A percentile compares a stretch with the other conserved stretches of the same genome.
Conservation (phyloP, 2,329 filamentous ascomycete genomes). For the Colletotrichum sp. region DNA sequence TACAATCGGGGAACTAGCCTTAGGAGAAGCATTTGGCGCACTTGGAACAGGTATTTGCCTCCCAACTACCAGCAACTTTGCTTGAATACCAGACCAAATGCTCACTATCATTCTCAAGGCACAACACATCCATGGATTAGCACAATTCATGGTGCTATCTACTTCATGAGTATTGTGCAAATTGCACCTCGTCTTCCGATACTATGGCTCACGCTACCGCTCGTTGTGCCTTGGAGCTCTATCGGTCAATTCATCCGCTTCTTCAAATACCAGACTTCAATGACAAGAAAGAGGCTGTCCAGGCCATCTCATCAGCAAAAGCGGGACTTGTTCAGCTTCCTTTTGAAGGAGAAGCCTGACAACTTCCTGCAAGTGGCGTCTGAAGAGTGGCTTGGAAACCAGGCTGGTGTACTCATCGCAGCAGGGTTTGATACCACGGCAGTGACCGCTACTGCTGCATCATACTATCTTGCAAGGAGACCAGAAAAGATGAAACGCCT, state of each 20-base stretch:
- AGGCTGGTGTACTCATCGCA: neutral
- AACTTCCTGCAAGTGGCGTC: neutral
- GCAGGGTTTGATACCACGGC: neutral
- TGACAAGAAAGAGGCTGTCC: neutral
- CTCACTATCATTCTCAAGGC: neutral
- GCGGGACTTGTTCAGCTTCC: neutral
- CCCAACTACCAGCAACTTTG: neutral
- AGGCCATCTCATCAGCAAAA: neutral
- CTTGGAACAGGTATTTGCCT: neutral
- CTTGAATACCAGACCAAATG: neutral
- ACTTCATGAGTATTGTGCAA: neutral
- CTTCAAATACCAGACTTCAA: neutral
- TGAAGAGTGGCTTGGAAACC: neutral
- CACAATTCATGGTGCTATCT: neutral
- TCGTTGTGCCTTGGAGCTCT: neutral
- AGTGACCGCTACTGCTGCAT: neutral
- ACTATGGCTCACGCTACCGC: neutral
- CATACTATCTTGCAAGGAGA: neutral
- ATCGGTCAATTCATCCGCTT: neutral
- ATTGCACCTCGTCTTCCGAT: neutral
- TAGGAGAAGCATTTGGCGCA: neutral
- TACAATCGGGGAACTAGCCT: neutral
- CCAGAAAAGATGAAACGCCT: neutral
- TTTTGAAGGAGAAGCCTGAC: neutral
- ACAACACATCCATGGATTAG: neutral